Conservation (phyloP, 345 rosid species). For the Populus simonii region DNA sequence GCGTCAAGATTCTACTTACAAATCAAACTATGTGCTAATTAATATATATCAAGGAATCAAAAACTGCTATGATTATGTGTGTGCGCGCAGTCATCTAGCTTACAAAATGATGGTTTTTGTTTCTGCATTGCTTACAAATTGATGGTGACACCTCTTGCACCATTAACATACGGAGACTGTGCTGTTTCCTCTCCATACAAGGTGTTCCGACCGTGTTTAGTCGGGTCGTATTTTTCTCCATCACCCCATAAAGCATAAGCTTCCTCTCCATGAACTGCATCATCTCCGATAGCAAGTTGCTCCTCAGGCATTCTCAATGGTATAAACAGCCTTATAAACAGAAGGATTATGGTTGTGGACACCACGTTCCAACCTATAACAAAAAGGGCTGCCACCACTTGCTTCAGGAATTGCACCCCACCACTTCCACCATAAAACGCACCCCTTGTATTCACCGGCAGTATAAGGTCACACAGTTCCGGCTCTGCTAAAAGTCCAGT, state of each 20-base stretch:
- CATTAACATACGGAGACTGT: conserved; percentile 48
- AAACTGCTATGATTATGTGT: not conserved
- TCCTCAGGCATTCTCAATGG: conserved; percentile 85
- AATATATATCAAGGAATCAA: not conserved
- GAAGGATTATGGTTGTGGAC: conserved; percentile 57
- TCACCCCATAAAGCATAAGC: conserved; percentile 98
- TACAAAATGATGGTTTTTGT: conserved; percentile 52
- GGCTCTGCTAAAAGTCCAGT: conserved; percentile 91
- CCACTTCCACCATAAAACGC: conserved; percentile 81
- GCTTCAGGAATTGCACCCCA: conserved; percentile 60
- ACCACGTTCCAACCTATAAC: conserved; percentile 64
- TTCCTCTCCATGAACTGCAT: conserved; percentile 94
- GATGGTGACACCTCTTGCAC: conserved; percentile 76
- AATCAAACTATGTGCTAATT: not conserved
- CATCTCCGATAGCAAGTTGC: conserved; percentile 76
- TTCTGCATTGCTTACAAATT: conserved; percentile 34
- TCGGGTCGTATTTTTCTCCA: conserved; percentile 81
- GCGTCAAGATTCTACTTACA: not conserved
- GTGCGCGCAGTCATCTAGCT: not conserved
- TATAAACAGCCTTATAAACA: conserved; percentile 52
- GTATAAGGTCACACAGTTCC: conserved; percentile 41
- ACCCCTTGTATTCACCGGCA: conserved; percentile 51
- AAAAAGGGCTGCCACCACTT: conserved; percentile 68
- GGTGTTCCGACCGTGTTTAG: conserved; percentile 43
- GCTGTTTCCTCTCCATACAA: conserved; percentile 33